Evolutionary conservation across 352 stramenopile genomes (phyloP), one percentile per base, ranked within the genome.

Genomic region (Aphanomyces stellatus): DNA sequence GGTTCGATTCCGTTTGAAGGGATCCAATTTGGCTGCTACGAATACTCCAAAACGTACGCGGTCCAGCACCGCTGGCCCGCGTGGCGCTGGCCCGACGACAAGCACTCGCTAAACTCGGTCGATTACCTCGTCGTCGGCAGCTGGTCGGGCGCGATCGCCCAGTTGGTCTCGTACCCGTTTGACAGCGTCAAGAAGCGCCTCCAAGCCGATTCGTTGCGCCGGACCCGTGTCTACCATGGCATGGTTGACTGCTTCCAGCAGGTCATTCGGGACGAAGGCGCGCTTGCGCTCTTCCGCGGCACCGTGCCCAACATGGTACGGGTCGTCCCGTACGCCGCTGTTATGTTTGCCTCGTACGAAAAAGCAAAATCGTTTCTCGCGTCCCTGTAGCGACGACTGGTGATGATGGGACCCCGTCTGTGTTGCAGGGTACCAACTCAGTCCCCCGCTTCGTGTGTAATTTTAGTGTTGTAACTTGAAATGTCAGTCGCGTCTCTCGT

Each of bases 321-420:
- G 35, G 84, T 93, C 60, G 80, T 91, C 28, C 86, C 86, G 49
- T 90, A 91, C 70, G 82, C 82, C 1, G 85, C 85, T 22, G 79
- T 94, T 56, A 90, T 90, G 80, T 94, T 92, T 71, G 88, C 79
- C 67, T 89, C 84, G 30, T 92, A 87, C 62, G 84, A 92, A 72
- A 81, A 75, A 69, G 89, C 79, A 51, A 91, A 63, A 3, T 17
- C 17, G 7, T 63, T 53, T 22, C 25, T 63, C 15, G 19, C 34
- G 51, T 41, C 42, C 7, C 22, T 60, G 51, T 60, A 24, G 24
- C 24, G 8, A 56, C 8, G 19, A 56, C 28, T n/a, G n/a, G n/a
- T n/a, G n/a, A n/a, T n/a, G n/a, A n/a, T n/a, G n/a, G n/a, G n/a
- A n/a, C n/a, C n/a, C n/a, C n/a, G n/a, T n/a, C n/a, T n/a, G n/a